A percentile compares a stretch with the other conserved stretches of the same genome.
These are phyloP conservation scores for Salvia miltiorrhiza DNA, from an alignment of 257 asterid species.

Conservation along the genomic window DNA sequence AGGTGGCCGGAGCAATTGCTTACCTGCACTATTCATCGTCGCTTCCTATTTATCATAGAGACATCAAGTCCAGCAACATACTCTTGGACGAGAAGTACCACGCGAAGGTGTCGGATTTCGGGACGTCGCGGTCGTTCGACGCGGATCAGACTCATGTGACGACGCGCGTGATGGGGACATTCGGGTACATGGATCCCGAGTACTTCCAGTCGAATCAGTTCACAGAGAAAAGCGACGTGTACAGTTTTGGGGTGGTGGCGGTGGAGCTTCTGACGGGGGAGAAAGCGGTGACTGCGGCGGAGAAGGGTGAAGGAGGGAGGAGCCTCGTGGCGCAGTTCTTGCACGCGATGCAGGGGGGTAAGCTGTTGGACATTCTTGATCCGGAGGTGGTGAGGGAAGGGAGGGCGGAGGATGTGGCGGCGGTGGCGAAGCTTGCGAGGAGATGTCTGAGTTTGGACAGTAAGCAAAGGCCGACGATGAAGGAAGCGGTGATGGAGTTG, in stretches of 20 bases:
- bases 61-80: conserved; percentile 31
- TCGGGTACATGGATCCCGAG: conserved; percentile 38
- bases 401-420: too few species aligned
- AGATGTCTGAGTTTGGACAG: too few species aligned
- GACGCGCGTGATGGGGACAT: conserved; percentile 25
- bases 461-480: too few species aligned
- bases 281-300: too few species aligned
- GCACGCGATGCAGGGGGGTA: conserved; percentile 27
- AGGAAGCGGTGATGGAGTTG: too few species aligned
- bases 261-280: conserved; percentile 35
- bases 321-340: conserved; percentile 29
- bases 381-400: too few species aligned
- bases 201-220: conserved; percentile 32
- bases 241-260: conserved; percentile 31
- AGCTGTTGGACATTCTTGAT: conserved; percentile 22
- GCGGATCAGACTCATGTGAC: conserved; percentile 19
- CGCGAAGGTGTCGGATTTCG: conserved; percentile 20
- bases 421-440: too few species aligned
- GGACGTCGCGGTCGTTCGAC: conserved; percentile 16
- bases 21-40: conserved; percentile 13
- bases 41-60: conserved; percentile 16
- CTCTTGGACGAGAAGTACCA: conserved; percentile 23
- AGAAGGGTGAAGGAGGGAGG: conserved; percentile 14
- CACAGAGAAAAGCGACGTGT: conserved; percentile 36
- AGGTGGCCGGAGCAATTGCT: too few species aligned